Base-by-base conservation (phyloP, 2,329 filamentous ascomycete species). In the Knufia petricola region DNA sequence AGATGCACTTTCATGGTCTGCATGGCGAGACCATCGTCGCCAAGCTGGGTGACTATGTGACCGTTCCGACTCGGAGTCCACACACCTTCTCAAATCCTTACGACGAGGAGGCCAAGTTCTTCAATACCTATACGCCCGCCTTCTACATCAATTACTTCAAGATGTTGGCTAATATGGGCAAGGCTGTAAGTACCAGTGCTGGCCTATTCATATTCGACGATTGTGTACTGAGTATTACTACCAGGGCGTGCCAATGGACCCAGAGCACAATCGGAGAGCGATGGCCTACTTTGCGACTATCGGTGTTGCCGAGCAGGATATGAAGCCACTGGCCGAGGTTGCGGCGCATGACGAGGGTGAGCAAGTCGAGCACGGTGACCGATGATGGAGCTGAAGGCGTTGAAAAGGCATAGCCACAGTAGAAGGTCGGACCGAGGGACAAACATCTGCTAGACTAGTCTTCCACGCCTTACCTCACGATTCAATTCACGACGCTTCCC, bases 61-160 rank as follows among this genome's bases (percentile, higher is more conserved):
- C 73, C 1, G 72, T 80, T 3, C 75, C 76, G 1, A 71, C 70
- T 30, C 68, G 74, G 6, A 69, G 71, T 10, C 74, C 76, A 8
- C 75, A 79, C 58, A 77, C 73, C 0, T 79, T 80, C 60, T 69
- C 64, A 44, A 79, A 79, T 49, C 72, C 76, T 0, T 71, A 69
- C 37, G 70, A 76, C 41, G 67, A 73, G 54, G 73, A 76, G 52
- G 71, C 73, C 2, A 69, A 68, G 53, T 74, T 79, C 59, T 70
- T 77, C 65, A 78, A 77, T 58, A 79, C 76, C 0, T 74, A 69
- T 50, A 78, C 74, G 20, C 76, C 76, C 0, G 71, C 71, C 2
- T 77, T 75, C 55, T 78, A 77, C 55, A 73, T 78, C 53, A 72
- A 76, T 50, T 78, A 78, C 56, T 78, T 79, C 61, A 74, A 73